Evolutionary conservation across 2,329 filamentous ascomycete genomes (phyloP).

Genomic region (Penicillium palitans): DNA sequence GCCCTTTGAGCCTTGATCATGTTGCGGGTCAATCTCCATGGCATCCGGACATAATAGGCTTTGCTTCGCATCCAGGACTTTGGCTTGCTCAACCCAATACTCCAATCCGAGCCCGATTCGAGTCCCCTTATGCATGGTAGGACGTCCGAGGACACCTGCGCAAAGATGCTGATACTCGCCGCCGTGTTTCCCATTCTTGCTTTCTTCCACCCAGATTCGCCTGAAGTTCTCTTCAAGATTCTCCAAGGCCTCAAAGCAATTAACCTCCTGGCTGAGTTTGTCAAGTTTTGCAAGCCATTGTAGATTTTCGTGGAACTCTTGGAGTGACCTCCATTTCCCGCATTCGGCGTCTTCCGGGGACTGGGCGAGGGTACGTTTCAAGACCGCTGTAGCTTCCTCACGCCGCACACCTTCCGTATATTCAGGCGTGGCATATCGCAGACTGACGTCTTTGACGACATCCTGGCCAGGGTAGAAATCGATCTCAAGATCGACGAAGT

Average conservation of each 20-base stretch:
- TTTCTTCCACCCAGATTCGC: slow-evolving; percentile 47
- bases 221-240: slow-evolving; percentile 45
- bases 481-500: slow-evolving; percentile 50
- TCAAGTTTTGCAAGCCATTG: slow-evolving; percentile 48
- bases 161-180: slow-evolving; percentile 44
- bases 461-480: slow-evolving; percentile 45
- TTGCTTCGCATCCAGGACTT: slow-evolving; percentile 34
- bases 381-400: slow-evolving; percentile 45
- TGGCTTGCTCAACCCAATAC: slow-evolving; percentile 45
- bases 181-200: slow-evolving; percentile 31
- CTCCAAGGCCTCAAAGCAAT: slow-evolving; percentile 50
- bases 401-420: slow-evolving; percentile 43
- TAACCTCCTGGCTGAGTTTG: slow-evolving; percentile 46
- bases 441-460: slow-evolving; percentile 44
- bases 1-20: slow-evolving; percentile 22
- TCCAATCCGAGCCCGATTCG: slow-evolving; percentile 44
- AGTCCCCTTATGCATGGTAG: slow-evolving; percentile 41
- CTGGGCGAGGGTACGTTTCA: slow-evolving; percentile 43
- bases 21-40: slow-evolving; percentile 36
- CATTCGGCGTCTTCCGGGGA: slow-evolving; percentile 33
- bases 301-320: slow-evolving; percentile 45
- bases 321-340: slow-evolving; percentile 39
- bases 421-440: slow-evolving; percentile 46
- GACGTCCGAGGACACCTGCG: slow-evolving; percentile 43
- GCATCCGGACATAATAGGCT: slow-evolving; percentile 29